Percentiles rank a stretch among this genome's conserved stretches.
Evolutionary conservation across 345 rosid genomes (phyloP).

Genomic region (Bruguiera parviflora): DNA sequence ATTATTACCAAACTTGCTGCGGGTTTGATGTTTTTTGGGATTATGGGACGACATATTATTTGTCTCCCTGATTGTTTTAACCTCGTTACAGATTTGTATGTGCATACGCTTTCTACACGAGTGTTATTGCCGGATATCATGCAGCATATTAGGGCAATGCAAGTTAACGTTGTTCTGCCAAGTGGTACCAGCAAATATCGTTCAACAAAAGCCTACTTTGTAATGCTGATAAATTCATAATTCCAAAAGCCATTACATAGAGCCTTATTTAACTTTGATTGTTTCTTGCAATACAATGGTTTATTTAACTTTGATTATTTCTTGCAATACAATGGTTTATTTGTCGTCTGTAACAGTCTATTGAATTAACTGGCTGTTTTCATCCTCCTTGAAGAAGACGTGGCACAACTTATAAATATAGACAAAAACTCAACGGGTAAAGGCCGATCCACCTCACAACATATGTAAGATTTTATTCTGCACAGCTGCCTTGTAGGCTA

Average conservation of each 20-base stretch:
- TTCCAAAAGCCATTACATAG: not conserved
- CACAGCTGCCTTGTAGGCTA: not conserved
- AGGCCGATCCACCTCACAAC: not conserved
- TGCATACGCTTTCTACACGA: too few relatives aligned
- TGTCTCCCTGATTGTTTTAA: too few relatives aligned
- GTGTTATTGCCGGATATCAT: too few relatives aligned
- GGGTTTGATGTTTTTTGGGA: too few relatives aligned
- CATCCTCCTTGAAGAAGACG: not conserved
- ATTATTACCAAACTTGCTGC: too few relatives aligned
- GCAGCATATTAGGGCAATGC: too few relatives aligned
- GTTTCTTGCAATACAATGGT: not conserved
- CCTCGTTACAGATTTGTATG: too few relatives aligned
- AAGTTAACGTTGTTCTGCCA: too few relatives aligned
- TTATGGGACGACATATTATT: too few relatives aligned
- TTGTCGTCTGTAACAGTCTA: not conserved
- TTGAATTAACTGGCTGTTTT: not conserved
- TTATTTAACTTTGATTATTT: constrained; percentile 1
- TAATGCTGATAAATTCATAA: too few relatives aligned
- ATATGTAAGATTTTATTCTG: not conserved
- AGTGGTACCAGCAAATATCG: too few relatives aligned
- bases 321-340: not conserved
- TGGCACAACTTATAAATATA: not conserved
- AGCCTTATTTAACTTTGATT: not conserved
- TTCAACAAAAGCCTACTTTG: too few relatives aligned
- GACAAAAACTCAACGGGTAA: not conserved